Conservation (phyloP, 345 rosid species). For the Brassica nigra region DNA sequence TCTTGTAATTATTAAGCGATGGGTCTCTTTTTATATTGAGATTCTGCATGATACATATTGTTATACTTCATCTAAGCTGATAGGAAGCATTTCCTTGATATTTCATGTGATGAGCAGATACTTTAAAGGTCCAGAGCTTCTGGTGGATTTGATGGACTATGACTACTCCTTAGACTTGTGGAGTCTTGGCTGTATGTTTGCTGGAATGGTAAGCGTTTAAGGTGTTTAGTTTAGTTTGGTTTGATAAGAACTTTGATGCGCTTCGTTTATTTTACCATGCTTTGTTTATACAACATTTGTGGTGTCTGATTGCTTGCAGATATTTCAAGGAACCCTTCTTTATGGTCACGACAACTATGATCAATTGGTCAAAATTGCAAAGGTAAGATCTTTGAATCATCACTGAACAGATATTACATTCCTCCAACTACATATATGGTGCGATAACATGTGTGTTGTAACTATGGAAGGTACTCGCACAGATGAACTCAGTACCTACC, state of each 20-base stretch:
- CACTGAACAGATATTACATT: not conserved
- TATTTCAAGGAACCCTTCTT: constrained; percentile 97
- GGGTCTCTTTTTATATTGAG: not conserved
- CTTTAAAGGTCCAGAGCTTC: constrained; percentile 98
- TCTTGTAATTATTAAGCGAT: not conserved
- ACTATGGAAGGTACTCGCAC: constrained; percentile 73
- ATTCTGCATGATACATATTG: not conserved
- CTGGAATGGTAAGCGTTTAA: constrained; percentile 78
- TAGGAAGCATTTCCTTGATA: not conserved
- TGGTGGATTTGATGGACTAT: constrained; percentile 96
- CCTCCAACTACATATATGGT: not conserved
- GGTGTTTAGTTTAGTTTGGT: constrained; percentile 7
- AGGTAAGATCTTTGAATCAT: constrained; percentile 51
- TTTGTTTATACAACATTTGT: not conserved
- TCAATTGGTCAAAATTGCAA: constrained; percentile 94
- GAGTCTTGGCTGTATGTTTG: constrained; percentile 99
- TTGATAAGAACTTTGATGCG: not conserved
- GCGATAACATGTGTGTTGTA: not conserved
- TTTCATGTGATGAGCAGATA: constrained; percentile 61
- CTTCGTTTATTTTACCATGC: not conserved
- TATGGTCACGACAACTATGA: constrained; percentile 98
- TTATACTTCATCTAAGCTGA: not conserved
- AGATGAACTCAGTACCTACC: constrained; percentile 80
- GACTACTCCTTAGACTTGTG: constrained; percentile 96
- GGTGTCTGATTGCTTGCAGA: constrained; percentile 60